Evolutionary conservation across 352 stramenopile genomes (phyloP).

Genomic region (Salisapilia sapeloensis): DNA sequence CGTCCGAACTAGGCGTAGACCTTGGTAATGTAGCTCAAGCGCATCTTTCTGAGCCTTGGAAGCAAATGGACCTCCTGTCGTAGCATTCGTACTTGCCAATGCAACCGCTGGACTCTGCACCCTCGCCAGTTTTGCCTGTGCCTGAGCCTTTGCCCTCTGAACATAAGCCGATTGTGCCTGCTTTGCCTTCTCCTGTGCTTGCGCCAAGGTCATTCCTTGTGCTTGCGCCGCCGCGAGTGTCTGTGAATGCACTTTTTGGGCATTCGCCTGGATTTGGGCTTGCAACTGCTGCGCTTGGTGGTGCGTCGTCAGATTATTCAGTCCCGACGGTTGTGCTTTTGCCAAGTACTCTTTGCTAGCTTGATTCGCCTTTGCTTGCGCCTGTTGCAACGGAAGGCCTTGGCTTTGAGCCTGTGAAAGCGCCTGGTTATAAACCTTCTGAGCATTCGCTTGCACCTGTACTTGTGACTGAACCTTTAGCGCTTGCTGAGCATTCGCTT

Average conservation of each 20-base stretch:
- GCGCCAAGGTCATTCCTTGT: slow-evolving; percentile 68
- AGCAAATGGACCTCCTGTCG: slow-evolving; percentile 23
- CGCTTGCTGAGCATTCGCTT: slow-evolving; percentile 66
- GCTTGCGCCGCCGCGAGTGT: slow-evolving; percentile 74
- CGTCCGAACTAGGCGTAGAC: slow-evolving; percentile 83
- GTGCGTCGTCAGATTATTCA: slow-evolving; percentile 41
- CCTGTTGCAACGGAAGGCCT: slow-evolving; percentile 69
- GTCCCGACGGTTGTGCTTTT: slow-evolving; percentile 49
- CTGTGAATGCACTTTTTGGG: slow-evolving; percentile 78
- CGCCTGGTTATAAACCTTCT: slow-evolving; percentile 78
- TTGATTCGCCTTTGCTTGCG: slow-evolving; percentile 73
- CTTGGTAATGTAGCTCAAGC: slow-evolving; percentile 91
- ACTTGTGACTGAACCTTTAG: slow-evolving; percentile 78
- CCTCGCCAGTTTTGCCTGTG: slow-evolving; percentile 71
- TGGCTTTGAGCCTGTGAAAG: slow-evolving; percentile 69
- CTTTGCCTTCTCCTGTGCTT: slow-evolving; percentile 82
- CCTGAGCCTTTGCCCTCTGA: slow-evolving; percentile 72
- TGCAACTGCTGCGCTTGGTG: slow-evolving; percentile 77
- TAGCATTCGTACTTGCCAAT: slow-evolving; percentile 4
- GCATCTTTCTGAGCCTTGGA: slow-evolving; percentile 73
- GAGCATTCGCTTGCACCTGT: slow-evolving; percentile 79
- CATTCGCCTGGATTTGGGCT: slow-evolving; percentile 80
- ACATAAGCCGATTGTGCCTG: slow-evolving; percentile 80
- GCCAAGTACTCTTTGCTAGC: slow-evolving; percentile 83
- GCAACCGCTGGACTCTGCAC: slow-evolving; percentile 37